Evolutionary conservation across 1,139 yeast genomes (phyloP), one percentile per base, ranked within the genome.

Genomic region (Suhomyces wounanorum): DNA sequence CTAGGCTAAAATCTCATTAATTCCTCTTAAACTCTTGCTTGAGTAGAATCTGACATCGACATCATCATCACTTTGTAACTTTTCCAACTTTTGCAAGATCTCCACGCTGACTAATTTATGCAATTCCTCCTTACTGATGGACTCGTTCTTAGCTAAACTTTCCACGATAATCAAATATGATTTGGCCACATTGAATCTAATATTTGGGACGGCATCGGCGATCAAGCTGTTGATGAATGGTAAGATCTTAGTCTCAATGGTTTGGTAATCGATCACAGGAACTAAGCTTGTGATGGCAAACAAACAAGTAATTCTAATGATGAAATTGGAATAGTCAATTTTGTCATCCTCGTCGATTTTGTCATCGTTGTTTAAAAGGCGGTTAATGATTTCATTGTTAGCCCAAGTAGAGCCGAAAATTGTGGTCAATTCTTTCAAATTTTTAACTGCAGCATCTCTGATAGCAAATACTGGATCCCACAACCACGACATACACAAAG

Each of bases 391-490:
- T 65, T 90, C 95, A 44, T 77, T 75, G 65, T 89, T 85, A 45
- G 97, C 96, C 99, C 99, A 95, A 41, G 85, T 84, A 23, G 94
- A 85, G 31, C 99, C 99, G 70, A 94, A 95, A 43, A 89, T 91
- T 56, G 81, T 81, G 4, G 97, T 85, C 61, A 95, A 78, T 61
- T 87, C 86, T 59, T 82, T 85, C 61, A 94, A 77, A 67, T 92
- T 95, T 54, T 79, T 73, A 35, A 95, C 96, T 1, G 98, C 98
- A 13, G 99, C 99, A 61, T 91, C 96, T 69, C 99, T 84, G 56
- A 95, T 92, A 8, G 98, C 94, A 70, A 84, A 94, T 40, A 95
- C 99, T 14, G 95, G 89, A 72, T 95, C 99, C 96, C 98, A 92
- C 59, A 95, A 78, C 98, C 99, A 95, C 21, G 94, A 88, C 83